A percentile compares a stretch with the other conserved stretches of the same genome.
These are phyloP conservation scores for Trichoderma sp. DNA, from an alignment of 2,329 filamentous ascomycete genomes.

Conservation along the genomic window DNA sequence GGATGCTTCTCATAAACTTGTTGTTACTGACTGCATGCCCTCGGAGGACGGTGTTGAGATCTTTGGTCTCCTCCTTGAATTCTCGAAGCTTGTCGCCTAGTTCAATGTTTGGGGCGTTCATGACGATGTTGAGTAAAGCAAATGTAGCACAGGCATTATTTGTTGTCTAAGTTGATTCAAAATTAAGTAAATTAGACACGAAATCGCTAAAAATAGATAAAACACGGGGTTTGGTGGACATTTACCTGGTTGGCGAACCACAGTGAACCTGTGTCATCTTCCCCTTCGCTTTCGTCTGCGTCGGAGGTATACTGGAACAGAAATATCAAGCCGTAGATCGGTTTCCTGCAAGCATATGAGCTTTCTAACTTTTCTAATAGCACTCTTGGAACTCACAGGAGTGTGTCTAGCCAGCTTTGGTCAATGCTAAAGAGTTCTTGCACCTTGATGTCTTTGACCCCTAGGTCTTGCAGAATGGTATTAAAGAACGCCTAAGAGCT, in stretches of 20 bases:
- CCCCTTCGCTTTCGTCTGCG: slow-evolving; percentile 53
- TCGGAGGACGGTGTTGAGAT: slow-evolving; percentile 67
- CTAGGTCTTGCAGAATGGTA: slow-evolving; percentile 74
- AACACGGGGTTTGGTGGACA: too few species aligned
- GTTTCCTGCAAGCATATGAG: slow-evolving; percentile 50
- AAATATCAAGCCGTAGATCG: slow-evolving; percentile 84
- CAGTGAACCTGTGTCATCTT: slow-evolving; percentile 48
- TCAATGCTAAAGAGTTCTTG: slow-evolving; percentile 76
- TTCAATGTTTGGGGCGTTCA: slow-evolving; percentile 68
- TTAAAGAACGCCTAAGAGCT: slow-evolving; percentile 72
- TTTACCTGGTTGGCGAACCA: slow-evolving; percentile 93
- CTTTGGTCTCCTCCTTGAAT: slow-evolving; percentile 71
- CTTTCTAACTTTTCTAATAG: background rate
- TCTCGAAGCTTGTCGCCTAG: slow-evolving; percentile 67
- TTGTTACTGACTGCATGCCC: slow-evolving; percentile 74
- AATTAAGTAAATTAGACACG: background rate
- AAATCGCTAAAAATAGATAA: background rate
- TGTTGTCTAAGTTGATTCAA: slow-evolving; percentile 55
- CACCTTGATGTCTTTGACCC: slow-evolving; percentile 69
- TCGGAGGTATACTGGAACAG: slow-evolving; percentile 69
- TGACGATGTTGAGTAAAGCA: slow-evolving; percentile 87
- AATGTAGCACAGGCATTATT: slow-evolving; percentile 89
- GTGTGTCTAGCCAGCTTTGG: slow-evolving; percentile 56
- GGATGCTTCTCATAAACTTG: slow-evolving; percentile 72
- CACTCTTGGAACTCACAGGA: slow-evolving; percentile 51